A percentile compares a stretch with the other conserved stretches of the same genome.
These are phyloP conservation scores for Sicyos baderoa DNA, from an alignment of 306 rosid genomes.

Conservation along the genomic window DNA sequence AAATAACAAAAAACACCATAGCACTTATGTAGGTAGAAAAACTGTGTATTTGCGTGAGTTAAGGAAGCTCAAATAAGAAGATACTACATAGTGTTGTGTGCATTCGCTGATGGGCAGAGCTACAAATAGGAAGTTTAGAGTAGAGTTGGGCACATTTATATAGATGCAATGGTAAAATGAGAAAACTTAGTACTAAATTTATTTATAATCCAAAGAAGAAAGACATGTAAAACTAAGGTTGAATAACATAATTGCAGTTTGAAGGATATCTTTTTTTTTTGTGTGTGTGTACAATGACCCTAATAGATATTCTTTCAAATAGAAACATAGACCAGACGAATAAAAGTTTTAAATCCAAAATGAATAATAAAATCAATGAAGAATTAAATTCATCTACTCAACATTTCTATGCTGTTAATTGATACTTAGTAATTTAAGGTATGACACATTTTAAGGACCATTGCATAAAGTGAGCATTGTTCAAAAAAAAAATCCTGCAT, in stretches of 20 bases:
- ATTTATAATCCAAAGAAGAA: background rate
- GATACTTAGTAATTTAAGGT: background rate
- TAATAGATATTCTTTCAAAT: background rate
- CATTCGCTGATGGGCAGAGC: background rate
- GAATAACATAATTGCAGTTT: background rate
- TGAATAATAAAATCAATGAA: too few relatives aligned
- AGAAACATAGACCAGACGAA: background rate
- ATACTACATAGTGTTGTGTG: background rate
- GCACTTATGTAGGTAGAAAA: background rate
- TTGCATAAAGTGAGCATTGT: background rate
- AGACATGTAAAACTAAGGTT: background rate
- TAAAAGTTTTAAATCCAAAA: background rate
- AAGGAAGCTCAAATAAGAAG: background rate
- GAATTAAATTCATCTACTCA: background rate
- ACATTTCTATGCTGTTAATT: background rate
- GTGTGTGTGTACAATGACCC: background rate
- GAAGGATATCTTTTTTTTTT: background rate
- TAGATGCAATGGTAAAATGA: background rate
- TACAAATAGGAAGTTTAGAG: background rate
- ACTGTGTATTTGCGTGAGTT: background rate
- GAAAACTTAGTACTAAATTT: background rate
- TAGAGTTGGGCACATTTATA: slow-evolving; percentile 9
- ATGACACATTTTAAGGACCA: background rate
- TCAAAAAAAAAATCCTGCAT: too few relatives aligned
- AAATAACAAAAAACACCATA: background rate